A percentile compares a stretch with the other conserved stretches of the same genome.
These are phyloP conservation scores for Talaromyces adpressus DNA, from an alignment of 495 filamentous ascomycete species.

Conservation along the genomic window DNA sequence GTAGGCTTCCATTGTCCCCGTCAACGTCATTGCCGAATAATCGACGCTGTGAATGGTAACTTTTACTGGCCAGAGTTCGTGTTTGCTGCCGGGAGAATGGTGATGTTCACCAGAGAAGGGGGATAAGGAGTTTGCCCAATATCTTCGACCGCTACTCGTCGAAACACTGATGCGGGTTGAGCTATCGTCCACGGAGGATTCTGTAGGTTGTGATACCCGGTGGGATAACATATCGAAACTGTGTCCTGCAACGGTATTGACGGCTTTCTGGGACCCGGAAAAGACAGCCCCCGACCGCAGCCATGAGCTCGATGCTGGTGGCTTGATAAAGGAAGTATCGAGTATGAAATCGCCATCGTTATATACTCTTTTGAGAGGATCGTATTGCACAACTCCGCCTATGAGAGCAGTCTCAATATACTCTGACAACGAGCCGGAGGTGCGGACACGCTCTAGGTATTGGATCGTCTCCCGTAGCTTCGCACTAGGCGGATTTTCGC, in stretches of 20 bases:
- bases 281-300: conserved; percentile 58
- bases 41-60: conserved; percentile 66
- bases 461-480: conserved; percentile 56
- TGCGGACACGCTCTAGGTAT: conserved; percentile 56
- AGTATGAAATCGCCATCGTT: conserved; percentile 57
- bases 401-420: conserved; percentile 44
- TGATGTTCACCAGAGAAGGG: background rate
- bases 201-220: conserved; percentile 18
- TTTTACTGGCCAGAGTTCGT: conserved; percentile 67
- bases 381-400: conserved; percentile 40
- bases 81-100: conserved; percentile 17
- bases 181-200: background rate
- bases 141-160: conserved; percentile 28
- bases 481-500: conserved; percentile 34
- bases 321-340: conserved; percentile 45
- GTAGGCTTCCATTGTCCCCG: conserved; percentile 74
- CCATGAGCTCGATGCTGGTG: conserved; percentile 56
- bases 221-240: conserved; percentile 21
- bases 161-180: conserved; percentile 24
- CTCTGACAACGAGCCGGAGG: conserved; percentile 48
- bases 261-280: conserved; percentile 51
- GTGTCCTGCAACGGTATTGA: conserved; percentile 14
- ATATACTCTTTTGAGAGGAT: conserved; percentile 27
- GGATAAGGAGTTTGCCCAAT: conserved; percentile 11
- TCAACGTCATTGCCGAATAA: conserved; percentile 54